These are phyloP conservation scores for Phaseolus coccineus DNA, from an alignment of 331 rosid genomes.

Conservation along the genomic window DNA sequence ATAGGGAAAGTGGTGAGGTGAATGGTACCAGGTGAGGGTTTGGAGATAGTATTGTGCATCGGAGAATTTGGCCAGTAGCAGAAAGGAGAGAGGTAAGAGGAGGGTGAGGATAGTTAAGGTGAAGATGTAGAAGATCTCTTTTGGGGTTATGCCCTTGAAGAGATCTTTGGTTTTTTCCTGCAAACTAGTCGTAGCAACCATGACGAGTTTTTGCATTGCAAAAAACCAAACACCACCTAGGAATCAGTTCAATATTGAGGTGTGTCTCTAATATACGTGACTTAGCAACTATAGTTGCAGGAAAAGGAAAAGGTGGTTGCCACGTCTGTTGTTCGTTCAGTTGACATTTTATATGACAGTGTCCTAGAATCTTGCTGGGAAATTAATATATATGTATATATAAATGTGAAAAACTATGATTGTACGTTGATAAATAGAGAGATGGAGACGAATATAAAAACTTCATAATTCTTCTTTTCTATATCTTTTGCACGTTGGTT, in stretches of 20 bases:
- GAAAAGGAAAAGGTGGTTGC: slow-evolving; percentile 55
- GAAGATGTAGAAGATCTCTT: slow-evolving; percentile 59
- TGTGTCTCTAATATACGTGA: slow-evolving; percentile 31
- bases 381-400: not conserved
- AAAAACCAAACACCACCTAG: not conserved
- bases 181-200: slow-evolving; percentile 44
- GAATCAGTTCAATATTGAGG: not conserved
- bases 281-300: slow-evolving; percentile 46
- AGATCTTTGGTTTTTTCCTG: slow-evolving; percentile 42
- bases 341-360: slow-evolving; percentile 50
- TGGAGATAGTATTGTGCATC: slow-evolving; percentile 53
- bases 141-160: slow-evolving; percentile 40
- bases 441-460: not conserved
- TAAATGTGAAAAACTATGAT: not conserved
- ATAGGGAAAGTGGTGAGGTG: slow-evolving; percentile 31
- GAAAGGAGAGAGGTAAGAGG: slow-evolving; percentile 80
- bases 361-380: slow-evolving; percentile 14
- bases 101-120: slow-evolving; percentile 68
- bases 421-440: not conserved
- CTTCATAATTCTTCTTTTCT: slow-evolving; percentile 25
- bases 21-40: slow-evolving; percentile 28
- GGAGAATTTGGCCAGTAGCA: slow-evolving; percentile 71
- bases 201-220: not conserved
- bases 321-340: slow-evolving; percentile 59
- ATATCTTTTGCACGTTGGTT: slow-evolving; percentile 36